These are phyloP conservation scores for Mycosphaerelloides madeirae DNA, from an alignment of 2,329 filamentous ascomycete genomes.

Conservation along the genomic window DNA sequence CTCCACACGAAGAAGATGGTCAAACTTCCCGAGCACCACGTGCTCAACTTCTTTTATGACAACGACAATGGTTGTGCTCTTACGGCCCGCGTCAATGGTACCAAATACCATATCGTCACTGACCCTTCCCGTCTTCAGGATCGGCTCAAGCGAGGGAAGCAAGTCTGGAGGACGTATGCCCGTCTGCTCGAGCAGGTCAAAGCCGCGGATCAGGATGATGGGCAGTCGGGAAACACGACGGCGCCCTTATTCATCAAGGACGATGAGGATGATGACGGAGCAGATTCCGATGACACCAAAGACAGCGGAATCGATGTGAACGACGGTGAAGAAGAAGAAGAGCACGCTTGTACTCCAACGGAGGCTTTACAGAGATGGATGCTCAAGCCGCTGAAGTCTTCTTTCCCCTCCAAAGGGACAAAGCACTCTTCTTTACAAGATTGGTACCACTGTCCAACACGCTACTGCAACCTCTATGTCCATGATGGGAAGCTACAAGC, in stretches of 20 bases:
- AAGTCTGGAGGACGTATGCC: constrained; percentile 21
- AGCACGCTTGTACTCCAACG: constrained; percentile 12
- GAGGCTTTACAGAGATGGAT: constrained; percentile 30
- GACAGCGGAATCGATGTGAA: constrained; percentile 30
- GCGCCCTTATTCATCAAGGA: constrained; percentile 18
- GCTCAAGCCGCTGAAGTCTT: constrained; percentile 22
- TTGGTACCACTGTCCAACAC: constrained; percentile 29
- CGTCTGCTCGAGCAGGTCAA: constrained; percentile 22
- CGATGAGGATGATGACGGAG: constrained; percentile 17
- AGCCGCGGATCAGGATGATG: constrained; percentile 9
- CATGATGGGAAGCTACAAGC: constrained; percentile 24
- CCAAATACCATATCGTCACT: constrained; percentile 32
- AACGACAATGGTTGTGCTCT: constrained; percentile 30
- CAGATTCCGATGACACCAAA: constrained; percentile 11
- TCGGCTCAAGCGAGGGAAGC: constrained; percentile 16
- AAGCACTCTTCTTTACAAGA: constrained; percentile 23
- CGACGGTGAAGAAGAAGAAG: constrained; percentile 17
- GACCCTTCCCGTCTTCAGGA: constrained; percentile 22
- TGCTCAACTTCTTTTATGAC: constrained; percentile 32
- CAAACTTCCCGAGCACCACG: constrained; percentile 23
- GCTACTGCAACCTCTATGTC: constrained; percentile 28
- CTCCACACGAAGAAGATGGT: constrained; percentile 12
- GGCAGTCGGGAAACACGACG: constrained; percentile 8
- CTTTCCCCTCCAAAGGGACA: constrained; percentile 8
- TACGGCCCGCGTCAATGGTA: constrained; percentile 28